These are phyloP conservation scores for Talaromyces sp. DNA, from an alignment of 2,329 filamentous ascomycete species.

Conservation along the genomic window DNA sequence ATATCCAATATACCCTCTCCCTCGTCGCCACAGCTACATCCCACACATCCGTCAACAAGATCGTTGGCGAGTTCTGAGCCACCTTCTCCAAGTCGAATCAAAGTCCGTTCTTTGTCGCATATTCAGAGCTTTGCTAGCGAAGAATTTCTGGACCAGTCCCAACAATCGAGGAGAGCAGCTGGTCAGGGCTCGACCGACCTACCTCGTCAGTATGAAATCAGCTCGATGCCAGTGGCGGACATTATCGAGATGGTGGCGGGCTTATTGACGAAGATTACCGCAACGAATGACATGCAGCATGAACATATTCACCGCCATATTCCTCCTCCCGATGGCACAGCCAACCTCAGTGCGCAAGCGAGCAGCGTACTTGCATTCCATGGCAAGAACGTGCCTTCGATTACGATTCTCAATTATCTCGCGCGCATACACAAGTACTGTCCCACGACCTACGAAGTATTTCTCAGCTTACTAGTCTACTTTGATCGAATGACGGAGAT, in stretches of 20 bases:
- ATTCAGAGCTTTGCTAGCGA: constrained; percentile 84
- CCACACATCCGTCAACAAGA: constrained; percentile 43
- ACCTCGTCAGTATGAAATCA: constrained; percentile 79
- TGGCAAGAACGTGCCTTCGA: constrained; percentile 95
- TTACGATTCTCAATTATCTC: constrained; percentile 93
- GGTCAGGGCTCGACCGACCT: constrained; percentile 44
- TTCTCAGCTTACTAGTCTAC: constrained; percentile 89
- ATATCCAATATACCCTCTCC: constrained; percentile 31
- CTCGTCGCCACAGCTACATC: constrained; percentile 45
- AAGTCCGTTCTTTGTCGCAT: constrained; percentile 83
- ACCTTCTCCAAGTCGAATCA: constrained; percentile 60
- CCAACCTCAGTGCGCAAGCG: constrained; percentile 60
- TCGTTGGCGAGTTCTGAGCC: constrained; percentile 42
- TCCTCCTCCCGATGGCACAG: constrained; percentile 56
- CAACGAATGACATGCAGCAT: constrained; percentile 91
- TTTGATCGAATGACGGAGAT: constrained; percentile 98
- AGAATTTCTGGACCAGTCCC: constrained; percentile 61
- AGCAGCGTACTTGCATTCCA: constrained; percentile 88
- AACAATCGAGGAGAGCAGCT: constrained; percentile 31
- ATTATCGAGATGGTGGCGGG: constrained; percentile 99
- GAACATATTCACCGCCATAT: constrained; percentile 79
- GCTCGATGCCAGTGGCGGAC: constrained; percentile 92
- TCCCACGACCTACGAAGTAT: constrained; percentile 96
- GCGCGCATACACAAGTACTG: constrained; percentile 98
- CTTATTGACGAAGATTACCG: constrained; percentile 92